These are phyloP conservation scores for Globisporangium abappressorium DNA, from an alignment of 352 stramenopile species.

Conservation along the genomic window DNA sequence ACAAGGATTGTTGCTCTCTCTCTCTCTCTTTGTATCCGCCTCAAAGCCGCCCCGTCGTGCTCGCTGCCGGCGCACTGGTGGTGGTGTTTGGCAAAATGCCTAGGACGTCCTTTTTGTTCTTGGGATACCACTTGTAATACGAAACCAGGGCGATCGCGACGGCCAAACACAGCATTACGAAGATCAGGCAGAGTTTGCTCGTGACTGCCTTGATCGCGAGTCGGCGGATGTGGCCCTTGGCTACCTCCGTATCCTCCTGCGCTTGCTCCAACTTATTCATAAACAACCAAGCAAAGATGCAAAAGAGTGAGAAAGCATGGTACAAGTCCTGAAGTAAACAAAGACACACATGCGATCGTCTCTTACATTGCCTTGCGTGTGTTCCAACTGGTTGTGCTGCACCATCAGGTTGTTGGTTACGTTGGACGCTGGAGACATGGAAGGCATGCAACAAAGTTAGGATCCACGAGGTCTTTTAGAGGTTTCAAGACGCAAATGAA, in stretches of 20 bases:
- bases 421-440: conserved; percentile 39
- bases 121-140: conserved; percentile 80
- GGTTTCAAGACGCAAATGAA: neutral
- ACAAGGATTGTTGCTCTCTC: neutral
- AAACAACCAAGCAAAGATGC: neutral
- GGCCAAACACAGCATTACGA: conserved; percentile 59
- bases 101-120: conserved; percentile 66
- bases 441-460: neutral
- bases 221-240: conserved; percentile 45
- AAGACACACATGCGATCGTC: neutral
- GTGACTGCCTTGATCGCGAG: conserved; percentile 62
- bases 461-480: neutral
- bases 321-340: neutral
- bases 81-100: conserved; percentile 38
- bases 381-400: conserved; percentile 68
- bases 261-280: conserved; percentile 48
- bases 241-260: conserved; percentile 61
- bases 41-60: neutral
- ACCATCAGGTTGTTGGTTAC: conserved; percentile 66
- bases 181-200: conserved; percentile 52
- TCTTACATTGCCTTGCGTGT: conserved; percentile 54
- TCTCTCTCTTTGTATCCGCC: neutral
- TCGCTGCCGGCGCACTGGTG: conserved; percentile 9
- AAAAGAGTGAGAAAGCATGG: neutral
- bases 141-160: conserved; percentile 59